Conservation (phyloP, 805 yeast species). For the Pichia heedii region DNA sequence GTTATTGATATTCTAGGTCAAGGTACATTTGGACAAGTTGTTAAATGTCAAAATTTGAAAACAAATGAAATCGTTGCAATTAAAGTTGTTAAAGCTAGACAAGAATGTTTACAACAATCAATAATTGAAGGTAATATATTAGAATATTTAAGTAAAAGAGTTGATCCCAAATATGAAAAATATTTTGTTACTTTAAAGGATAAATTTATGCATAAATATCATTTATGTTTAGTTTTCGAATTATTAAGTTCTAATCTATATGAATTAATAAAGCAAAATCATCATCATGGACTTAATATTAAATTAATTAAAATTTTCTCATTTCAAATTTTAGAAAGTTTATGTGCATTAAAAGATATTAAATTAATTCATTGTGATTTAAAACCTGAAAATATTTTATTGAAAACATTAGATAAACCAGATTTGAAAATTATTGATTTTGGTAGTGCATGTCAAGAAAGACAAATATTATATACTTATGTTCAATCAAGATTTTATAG, state of each 20-base stretch:
- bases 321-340: constrained; percentile 70
- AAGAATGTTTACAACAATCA: constrained; percentile 86
- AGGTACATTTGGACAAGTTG: constrained; percentile 98
- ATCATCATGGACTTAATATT: constrained; percentile 81
- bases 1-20: constrained; percentile 89
- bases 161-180: constrained; percentile 62
- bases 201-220: constrained; percentile 86
- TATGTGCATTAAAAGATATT: constrained; percentile 70
- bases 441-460: constrained; percentile 90
- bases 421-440: constrained; percentile 90
- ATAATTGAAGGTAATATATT: constrained; percentile 81
- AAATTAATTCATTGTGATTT: constrained; percentile 92
- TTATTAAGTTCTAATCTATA: constrained; percentile 78
- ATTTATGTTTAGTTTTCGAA: constrained; percentile 88
- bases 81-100: constrained; percentile 85
- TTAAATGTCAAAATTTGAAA: constrained; percentile 69
- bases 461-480: constrained; percentile 82
- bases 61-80: constrained; percentile 90
- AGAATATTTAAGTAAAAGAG: constrained; percentile 66
- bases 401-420: constrained; percentile 73
- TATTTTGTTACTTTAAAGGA: constrained; percentile 75
- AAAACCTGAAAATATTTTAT: constrained; percentile 89
- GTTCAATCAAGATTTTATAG: constrained; percentile 90
- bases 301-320: constrained; percentile 71
- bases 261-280: constrained; percentile 86